These are phyloP conservation scores for Backusella parvicylindrica DNA, from an alignment of 192 early-diverging fungal genomes.

Conservation along the genomic window DNA sequence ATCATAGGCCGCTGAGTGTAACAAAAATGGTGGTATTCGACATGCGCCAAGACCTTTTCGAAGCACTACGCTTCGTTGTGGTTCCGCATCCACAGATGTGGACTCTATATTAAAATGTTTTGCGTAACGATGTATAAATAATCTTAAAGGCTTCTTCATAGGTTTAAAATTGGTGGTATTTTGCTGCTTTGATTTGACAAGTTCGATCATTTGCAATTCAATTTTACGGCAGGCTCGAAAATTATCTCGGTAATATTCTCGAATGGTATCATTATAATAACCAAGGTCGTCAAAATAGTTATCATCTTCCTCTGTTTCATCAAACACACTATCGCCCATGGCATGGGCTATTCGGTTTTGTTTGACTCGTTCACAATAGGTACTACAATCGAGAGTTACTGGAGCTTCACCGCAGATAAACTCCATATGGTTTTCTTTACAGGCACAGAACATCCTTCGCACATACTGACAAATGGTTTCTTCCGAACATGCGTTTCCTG, in stretches of 20 bases:
- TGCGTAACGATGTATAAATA: constrained; percentile 70
- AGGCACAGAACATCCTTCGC: constrained; percentile 64
- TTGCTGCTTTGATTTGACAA: constrained; percentile 58
- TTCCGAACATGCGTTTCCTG: constrained; percentile 68
- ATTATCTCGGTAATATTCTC: constrained; percentile 64
- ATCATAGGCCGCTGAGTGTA: constrained; percentile 37
- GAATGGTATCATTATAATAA: constrained; percentile 59
- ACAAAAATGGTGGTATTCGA: constrained; percentile 30
- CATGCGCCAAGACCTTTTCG: constrained; percentile 43
- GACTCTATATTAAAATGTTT: constrained; percentile 66
- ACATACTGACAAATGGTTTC: constrained; percentile 62
- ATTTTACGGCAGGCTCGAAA: constrained; percentile 62
- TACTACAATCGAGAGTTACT: constrained; percentile 67
- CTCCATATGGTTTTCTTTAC: constrained; percentile 62
- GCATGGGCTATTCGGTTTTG: constrained; percentile 76
- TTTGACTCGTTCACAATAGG: constrained; percentile 70
- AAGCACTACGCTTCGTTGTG: constrained; percentile 65
- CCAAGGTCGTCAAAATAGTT: constrained; percentile 19
- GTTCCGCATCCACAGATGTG: constrained; percentile 77
- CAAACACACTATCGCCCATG: constrained; percentile 61
- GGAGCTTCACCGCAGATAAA: constrained; percentile 56
- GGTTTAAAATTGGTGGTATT: constrained; percentile 60
- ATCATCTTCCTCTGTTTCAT: constrained; percentile 16
- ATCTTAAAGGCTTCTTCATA: constrained; percentile 59
- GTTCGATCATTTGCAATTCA: constrained; percentile 62